phyloP scores from a whole-genome alignment of 2,329 filamentous ascomycete genomes.

The Amauroascus niger region DNA sequence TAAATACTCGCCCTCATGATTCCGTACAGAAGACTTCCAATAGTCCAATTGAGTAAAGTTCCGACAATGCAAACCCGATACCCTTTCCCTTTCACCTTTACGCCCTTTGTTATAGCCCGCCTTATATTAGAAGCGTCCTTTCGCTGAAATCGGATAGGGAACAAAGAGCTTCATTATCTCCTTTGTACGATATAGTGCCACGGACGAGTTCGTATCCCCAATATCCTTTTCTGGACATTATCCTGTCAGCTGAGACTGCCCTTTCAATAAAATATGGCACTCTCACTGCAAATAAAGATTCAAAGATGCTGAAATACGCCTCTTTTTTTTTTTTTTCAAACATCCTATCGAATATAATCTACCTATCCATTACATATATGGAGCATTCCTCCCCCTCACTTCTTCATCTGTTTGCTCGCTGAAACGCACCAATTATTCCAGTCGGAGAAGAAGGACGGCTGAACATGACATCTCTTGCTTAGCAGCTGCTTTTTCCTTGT shows the following conservation, averaged over 20 bases:
- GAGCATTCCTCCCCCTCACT: conserved; percentile 14
- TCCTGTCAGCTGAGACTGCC: too few relatives aligned
- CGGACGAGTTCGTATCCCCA: too few relatives aligned
- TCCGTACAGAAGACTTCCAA: neutral
- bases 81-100: neutral
- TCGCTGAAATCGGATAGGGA: too few relatives aligned
- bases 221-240: too few relatives aligned
- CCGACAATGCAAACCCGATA: neutral
- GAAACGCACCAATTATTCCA: conserved; percentile 62
- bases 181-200: too few relatives aligned
- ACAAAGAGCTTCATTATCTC: too few relatives aligned
- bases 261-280: too few relatives aligned
- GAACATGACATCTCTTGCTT: conserved; percentile 49
- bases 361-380: neutral
- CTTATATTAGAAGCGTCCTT: too few relatives aligned
- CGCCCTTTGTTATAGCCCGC: neutral
- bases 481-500: conserved; percentile 53
- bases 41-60: neutral
- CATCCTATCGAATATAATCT: neutral
- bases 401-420: conserved; percentile 35
- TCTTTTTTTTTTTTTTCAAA: neutral
- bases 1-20: neutral
- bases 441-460: conserved; percentile 58
- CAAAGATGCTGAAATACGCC: too few relatives aligned
- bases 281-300: too few relatives aligned